These are phyloP conservation scores for Musa troglodytarum DNA, from an alignment of 176 grass and related monocot species.

Conservation along the genomic window DNA sequence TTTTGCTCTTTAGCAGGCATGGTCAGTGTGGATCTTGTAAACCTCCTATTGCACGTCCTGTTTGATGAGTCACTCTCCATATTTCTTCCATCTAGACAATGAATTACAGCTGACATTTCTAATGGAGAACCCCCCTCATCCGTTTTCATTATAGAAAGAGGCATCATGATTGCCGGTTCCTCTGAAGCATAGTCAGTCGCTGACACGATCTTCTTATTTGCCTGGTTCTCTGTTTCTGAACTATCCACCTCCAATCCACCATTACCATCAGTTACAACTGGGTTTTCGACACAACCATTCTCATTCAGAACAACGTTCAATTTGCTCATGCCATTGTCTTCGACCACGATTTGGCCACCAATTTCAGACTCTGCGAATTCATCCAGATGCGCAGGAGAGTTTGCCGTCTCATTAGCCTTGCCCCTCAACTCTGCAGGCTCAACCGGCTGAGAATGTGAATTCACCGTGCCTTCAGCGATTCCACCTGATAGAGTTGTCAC, in stretches of 20 bases:
- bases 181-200: neutral
- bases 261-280: neutral
- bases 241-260: neutral
- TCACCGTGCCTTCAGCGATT: neutral
- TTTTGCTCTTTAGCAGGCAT: neutral
- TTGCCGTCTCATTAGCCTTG: neutral
- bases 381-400: neutral
- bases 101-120: too few relatives aligned
- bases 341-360: neutral
- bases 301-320: neutral
- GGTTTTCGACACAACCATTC: neutral
- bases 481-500: neutral
- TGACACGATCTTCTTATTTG: neutral
- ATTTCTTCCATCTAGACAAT: neutral
- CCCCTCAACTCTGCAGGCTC: neutral
- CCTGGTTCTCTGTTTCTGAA: neutral
- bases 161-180: neutral
- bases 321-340: neutral
- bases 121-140: neutral
- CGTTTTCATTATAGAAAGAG: neutral
- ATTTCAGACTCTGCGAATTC: neutral
- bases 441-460: neutral
- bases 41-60: slow-evolving; percentile 22
- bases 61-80: neutral
- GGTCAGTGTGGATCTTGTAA: slow-evolving; percentile 42